These are phyloP conservation scores for Gracilaria domingensis DNA, from an alignment of 23 red algal species.

Conservation along the genomic window DNA sequence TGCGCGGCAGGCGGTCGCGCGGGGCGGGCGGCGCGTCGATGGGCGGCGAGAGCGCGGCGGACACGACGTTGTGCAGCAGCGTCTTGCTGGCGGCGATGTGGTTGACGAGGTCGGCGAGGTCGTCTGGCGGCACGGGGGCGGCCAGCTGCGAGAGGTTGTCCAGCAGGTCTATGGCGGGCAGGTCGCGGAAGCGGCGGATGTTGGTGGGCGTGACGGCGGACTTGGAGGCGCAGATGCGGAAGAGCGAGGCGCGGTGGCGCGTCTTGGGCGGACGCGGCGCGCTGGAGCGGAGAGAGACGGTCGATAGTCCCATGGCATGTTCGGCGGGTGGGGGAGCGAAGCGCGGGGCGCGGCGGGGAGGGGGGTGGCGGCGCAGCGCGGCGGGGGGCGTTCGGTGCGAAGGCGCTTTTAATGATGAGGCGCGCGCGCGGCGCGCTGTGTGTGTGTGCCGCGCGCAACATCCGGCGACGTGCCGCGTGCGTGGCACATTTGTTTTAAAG, in stretches of 20 bases:
- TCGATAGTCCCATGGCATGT: constrained; percentile 38
- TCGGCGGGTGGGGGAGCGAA: not conserved
- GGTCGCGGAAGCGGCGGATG: constrained; percentile 16
- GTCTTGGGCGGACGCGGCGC: constrained; percentile 3
- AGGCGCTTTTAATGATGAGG: no score
- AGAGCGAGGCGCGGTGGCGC: not conserved
- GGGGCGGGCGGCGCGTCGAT: not conserved
- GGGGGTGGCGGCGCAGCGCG: no score
- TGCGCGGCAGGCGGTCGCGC: constrained; percentile 23
- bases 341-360: not conserved
- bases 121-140: not conserved
- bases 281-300: constrained; percentile 12
- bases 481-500: not conserved
- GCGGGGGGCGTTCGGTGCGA: no score
- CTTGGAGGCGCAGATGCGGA: not conserved
- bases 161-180: constrained; percentile 32
- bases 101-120: constrained; percentile 8
- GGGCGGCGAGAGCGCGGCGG: constrained; percentile 10
- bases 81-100: not conserved
- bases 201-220: constrained; percentile 12
- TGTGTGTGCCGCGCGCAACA: no score
- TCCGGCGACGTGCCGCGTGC: not conserved
- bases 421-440: no score
- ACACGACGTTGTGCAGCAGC: not conserved
- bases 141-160: not conserved